A percentile compares a stretch with the other conserved stretches of the same genome.
Conservation (phyloP, 2,329 filamentous ascomycete species). For the Fusarium liriodendri region DNA sequence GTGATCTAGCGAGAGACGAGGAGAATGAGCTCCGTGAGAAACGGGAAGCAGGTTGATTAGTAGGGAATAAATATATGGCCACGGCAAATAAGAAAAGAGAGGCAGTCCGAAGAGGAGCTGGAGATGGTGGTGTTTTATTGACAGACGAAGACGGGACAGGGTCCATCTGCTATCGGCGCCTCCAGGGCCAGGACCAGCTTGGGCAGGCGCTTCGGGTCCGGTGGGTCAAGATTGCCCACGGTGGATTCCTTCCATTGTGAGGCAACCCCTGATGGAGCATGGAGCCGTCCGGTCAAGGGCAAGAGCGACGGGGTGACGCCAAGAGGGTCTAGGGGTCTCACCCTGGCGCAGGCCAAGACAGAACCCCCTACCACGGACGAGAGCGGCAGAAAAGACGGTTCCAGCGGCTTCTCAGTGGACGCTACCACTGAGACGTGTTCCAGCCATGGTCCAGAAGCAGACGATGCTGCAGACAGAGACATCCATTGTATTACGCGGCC, state of each 20-base stretch:
- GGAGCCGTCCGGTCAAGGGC: slow-evolving; percentile 21
- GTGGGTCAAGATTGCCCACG: slow-evolving; percentile 34
- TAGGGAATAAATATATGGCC: slow-evolving; percentile 26
- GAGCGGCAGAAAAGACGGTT: background rate
- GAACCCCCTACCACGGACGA: background rate
- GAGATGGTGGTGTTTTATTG: slow-evolving; percentile 9
- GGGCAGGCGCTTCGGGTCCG: slow-evolving; percentile 32
- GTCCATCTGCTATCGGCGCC: slow-evolving; percentile 19
- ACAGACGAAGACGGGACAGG: slow-evolving; percentile 10
- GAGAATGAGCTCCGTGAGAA: background rate
- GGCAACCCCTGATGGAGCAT: slow-evolving; percentile 28
- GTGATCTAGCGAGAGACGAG: slow-evolving; percentile 4
- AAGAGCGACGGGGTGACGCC: slow-evolving; percentile 13
- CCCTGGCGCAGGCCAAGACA: slow-evolving; percentile 13
- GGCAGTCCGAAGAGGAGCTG: slow-evolving; percentile 20
- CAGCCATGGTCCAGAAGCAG: slow-evolving; percentile 33
- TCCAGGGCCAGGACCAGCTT: slow-evolving; percentile 1
- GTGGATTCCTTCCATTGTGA: background rate
- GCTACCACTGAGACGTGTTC: slow-evolving; percentile 2
- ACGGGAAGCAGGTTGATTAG: slow-evolving; percentile 29
- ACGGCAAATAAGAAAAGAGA: slow-evolving; percentile 8
- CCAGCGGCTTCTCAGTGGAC: background rate
- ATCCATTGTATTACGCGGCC: background rate
- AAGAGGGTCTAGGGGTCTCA: slow-evolving; percentile 30
- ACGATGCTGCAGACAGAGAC: background rate